These are phyloP conservation scores for Chalciporus sp. DNA, from an alignment of 1,284 basidiomycete genomes.

Conservation along the genomic window DNA sequence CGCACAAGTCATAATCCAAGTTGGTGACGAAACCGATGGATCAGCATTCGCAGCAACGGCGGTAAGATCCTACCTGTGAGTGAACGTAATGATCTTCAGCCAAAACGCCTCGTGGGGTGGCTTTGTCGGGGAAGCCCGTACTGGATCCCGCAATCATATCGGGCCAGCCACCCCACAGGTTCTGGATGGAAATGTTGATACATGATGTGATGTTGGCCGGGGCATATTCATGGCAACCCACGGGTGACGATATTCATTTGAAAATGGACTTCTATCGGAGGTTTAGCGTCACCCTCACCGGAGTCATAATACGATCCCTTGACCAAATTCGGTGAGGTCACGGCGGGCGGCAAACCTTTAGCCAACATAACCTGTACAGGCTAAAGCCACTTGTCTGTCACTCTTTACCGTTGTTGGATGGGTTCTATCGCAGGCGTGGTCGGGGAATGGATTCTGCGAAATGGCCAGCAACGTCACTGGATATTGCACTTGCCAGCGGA, in stretches of 20 bases:
- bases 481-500: neutral
- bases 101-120: neutral
- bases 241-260: neutral
- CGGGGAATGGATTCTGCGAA: neutral
- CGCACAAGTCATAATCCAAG: neutral
- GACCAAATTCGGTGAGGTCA: neutral
- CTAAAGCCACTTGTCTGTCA: neutral
- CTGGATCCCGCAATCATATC: neutral
- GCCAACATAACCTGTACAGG: neutral
- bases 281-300: neutral
- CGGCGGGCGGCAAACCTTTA: too few relatives aligned
- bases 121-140: neutral
- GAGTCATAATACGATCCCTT: neutral
- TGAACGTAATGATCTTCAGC: neutral
- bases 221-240: neutral
- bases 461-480: neutral
- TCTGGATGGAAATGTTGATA: neutral
- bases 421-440: neutral
- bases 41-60: neutral
- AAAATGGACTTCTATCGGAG: neutral
- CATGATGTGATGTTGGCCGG: neutral
- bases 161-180: neutral
- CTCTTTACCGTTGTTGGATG: neutral
- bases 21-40: neutral
- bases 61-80: neutral